Evolutionary conservation across 352 stramenopile species (phyloP), one percentile per base, ranked within the genome.

Genomic region (Globisporangium parvum): DNA sequence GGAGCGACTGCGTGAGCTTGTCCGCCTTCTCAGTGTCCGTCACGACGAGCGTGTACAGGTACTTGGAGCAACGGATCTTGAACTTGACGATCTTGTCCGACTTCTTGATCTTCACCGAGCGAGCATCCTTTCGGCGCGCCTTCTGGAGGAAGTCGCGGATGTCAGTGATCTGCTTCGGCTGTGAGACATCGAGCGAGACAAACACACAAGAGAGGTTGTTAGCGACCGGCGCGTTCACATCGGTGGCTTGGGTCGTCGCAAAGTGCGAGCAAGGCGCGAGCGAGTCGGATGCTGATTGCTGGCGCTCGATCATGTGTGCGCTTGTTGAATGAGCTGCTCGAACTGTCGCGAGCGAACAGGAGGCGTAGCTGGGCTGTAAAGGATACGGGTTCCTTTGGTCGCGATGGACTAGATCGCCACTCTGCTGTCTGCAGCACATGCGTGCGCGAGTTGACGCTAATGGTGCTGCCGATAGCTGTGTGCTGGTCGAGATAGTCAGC

Each of bases 81-180:
- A 99, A 99, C 91, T 99, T 99, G 75, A 97, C 97, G 57, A 98
- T 88, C 74, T 92, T 78, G 66, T 88, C 80, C 63, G 87, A 90
- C 93, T 99, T 99, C 81, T 98, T 98, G 75, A 99, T 99, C 85
- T 99, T 99, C 47, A 99, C 96, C 63, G 97, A 97, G 68, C 96
- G 97, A 67, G 97, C 97, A 88, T 98, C 93, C 79, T 96, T 96
- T 86, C 96, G 80, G 72, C 96, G 93, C 57, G 96, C 96, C 87
- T 98, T 99, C 82, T 98, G 96, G 69, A 99, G 87, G 80, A 99
- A 99, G 80, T 99, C 96, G 69, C 95, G 91, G 75, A 99, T 98
- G 77, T 99, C 96, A 67, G 90, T 98, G 88, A 99, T 99, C 85
- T 98, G 85, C 87, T 98, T 98, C 62, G 96, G 96, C 96, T 97